Percentiles rank a stretch among this genome's conserved stretches.
Evolutionary conservation across 1,284 basidiomycete genomes (phyloP).

Genomic region (Malassezia yamatoensis): DNA sequence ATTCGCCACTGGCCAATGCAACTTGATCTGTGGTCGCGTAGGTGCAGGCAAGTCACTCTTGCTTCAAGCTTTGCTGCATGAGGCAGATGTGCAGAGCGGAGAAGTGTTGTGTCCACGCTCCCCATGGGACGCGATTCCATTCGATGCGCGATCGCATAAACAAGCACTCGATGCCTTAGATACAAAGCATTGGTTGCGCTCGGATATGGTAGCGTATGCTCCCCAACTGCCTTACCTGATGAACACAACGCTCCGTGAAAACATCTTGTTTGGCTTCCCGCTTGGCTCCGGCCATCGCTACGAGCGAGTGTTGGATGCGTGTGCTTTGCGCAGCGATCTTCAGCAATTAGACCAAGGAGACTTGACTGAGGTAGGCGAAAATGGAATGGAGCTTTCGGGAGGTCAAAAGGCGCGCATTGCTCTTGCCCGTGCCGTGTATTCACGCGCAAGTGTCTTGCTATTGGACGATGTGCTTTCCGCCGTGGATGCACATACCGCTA

Average conservation of each 20-base stretch:
- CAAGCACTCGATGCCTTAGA: slow-evolving; percentile 4
- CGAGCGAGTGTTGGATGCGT: slow-evolving; percentile 25
- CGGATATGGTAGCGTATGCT: slow-evolving; percentile 27
- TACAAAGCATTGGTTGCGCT: slow-evolving; percentile 10
- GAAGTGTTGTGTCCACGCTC: slow-evolving; percentile 17
- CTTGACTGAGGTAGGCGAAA: slow-evolving; percentile 31
- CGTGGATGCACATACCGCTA: slow-evolving; percentile 58
- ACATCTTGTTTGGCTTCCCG: slow-evolving; percentile 32
- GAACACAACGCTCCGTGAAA: slow-evolving; percentile 27
- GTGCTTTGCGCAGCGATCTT: slow-evolving; percentile 30
- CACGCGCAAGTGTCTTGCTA: slow-evolving; percentile 27
- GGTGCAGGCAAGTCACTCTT: slow-evolving; percentile 42
- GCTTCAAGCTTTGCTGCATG: slow-evolving; percentile 34
- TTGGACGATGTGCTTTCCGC: slow-evolving; percentile 44
- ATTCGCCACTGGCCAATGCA: slow-evolving; percentile 21
- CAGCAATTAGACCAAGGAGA: slow-evolving; percentile 33
- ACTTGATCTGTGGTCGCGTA: slow-evolving; percentile 34
- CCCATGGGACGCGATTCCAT: slow-evolving; percentile 4
- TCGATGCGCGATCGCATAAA: neutral
- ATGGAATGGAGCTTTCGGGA: slow-evolving; percentile 33
- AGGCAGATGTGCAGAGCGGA: slow-evolving; percentile 28
- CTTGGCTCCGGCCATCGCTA: slow-evolving; percentile 28
- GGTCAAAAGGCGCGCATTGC: slow-evolving; percentile 36
- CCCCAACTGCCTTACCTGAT: slow-evolving; percentile 35
- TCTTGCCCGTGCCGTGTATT: slow-evolving; percentile 38